Conservation (phyloP, 1,139 yeast genomes). For the Hyphopichia burtonii region DNA sequence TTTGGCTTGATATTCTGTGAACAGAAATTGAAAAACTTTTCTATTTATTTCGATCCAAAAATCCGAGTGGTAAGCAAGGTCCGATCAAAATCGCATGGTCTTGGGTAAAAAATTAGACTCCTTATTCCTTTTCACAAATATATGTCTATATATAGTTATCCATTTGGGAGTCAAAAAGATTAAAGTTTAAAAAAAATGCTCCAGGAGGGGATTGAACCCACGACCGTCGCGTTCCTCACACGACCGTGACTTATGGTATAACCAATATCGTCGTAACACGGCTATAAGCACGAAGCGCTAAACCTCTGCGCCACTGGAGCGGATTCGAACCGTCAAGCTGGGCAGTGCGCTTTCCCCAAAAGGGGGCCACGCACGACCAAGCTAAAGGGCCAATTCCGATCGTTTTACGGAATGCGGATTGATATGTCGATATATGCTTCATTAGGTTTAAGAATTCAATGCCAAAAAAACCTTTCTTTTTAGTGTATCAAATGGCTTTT, state of each 20-base stretch:
- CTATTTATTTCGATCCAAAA: not conserved
- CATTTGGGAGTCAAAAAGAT: conserved; percentile 11
- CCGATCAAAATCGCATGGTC: no score
- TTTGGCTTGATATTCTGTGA: not conserved
- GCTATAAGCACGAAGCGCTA: conserved; percentile 58
- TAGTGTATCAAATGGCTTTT: no score
- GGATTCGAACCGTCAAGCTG: conserved; percentile 5
- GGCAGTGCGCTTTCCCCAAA: not conserved
- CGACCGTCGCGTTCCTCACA: conserved; percentile 61
- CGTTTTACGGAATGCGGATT: no score
- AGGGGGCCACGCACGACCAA: not conserved
- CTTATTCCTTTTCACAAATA: no score
- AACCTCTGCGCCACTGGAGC: conserved; percentile 57
- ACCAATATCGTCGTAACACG: conserved; percentile 47
- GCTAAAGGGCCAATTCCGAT: not conserved
- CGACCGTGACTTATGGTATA: conserved; percentile 55
- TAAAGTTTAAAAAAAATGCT: conserved; percentile 40
- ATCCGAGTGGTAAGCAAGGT: not conserved
- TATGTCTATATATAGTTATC: no score
- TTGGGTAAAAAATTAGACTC: no score
- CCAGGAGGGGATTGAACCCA: conserved; percentile 59
- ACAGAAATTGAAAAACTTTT: not conserved
- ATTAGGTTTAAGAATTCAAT: no score
- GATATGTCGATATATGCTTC: no score
- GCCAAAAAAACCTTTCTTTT: no score